Evolutionary conservation across 2,329 filamentous ascomycete species (phyloP).

Genomic region (Fusarium sp.): DNA sequence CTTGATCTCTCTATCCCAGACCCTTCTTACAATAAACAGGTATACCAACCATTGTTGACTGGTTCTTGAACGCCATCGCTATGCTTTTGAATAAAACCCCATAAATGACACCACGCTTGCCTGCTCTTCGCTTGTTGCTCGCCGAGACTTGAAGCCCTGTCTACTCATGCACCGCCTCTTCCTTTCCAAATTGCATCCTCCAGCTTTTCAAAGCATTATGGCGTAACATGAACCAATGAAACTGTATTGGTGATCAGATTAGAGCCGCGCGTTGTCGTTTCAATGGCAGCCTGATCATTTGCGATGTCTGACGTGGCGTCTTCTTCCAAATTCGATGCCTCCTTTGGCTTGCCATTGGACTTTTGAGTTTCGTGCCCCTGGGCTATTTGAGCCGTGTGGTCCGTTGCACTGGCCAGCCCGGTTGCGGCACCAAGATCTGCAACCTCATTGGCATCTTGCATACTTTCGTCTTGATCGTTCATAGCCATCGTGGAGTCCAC

Average conservation of each 20-base stretch:
- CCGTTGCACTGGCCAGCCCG: neutral
- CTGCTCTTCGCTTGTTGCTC: neutral
- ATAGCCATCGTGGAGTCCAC: constrained; percentile 64
- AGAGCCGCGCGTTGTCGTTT: constrained; percentile 20
- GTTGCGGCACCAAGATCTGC: constrained; percentile 8
- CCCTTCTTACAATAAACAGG: neutral
- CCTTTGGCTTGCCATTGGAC: constrained; percentile 9
- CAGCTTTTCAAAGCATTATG: neutral
- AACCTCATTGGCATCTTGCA: constrained; percentile 35
- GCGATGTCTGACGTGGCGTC: neutral
- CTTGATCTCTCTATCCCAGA: neutral
- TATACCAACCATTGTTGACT: constrained; percentile 8
- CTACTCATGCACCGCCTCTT: neutral
- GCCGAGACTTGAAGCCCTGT: neutral
- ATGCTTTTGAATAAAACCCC: constrained; percentile 27
- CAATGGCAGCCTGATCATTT: constrained; percentile 3
- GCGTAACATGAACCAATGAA: neutral
- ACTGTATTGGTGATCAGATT: neutral
- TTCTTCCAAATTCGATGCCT: constrained; percentile 8
- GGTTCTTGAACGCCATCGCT: constrained; percentile 36
- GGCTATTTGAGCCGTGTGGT: neutral
- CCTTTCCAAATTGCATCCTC: neutral
- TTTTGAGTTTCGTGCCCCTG: constrained; percentile 19
- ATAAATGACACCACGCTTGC: neutral
- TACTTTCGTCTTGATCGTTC: constrained; percentile 41